phyloP scores from a whole-genome alignment of 2,329 filamentous ascomycete species.

The Colletotrichum tabaci region DNA sequence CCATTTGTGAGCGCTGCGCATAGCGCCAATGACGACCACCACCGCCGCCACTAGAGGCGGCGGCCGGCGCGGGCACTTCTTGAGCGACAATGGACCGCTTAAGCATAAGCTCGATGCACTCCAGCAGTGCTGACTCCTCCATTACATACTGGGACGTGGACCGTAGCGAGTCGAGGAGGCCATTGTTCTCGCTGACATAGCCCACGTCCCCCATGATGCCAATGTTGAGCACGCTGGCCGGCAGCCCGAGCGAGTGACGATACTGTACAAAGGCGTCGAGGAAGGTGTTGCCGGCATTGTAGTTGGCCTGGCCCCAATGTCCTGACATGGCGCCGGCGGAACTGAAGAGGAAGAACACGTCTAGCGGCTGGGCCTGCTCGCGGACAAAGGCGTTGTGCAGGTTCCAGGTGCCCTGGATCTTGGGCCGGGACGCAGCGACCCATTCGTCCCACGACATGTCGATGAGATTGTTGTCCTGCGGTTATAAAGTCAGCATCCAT shows the following conservation, averaged over 20 bases:
- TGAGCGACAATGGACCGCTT: background rate
- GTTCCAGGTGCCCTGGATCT: conserved; percentile 60
- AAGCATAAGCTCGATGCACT: background rate
- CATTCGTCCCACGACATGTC: conserved; percentile 56
- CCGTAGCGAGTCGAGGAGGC: conserved; percentile 19
- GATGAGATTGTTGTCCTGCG: conserved; percentile 15
- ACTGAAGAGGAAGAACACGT: conserved; percentile 55
- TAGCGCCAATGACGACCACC: conserved; percentile 40
- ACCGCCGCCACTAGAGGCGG: background rate
- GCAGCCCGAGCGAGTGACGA: conserved; percentile 51
- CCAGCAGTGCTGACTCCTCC: conserved; percentile 40
- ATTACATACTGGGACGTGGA: conserved; percentile 30
- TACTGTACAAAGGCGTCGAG: conserved; percentile 56
- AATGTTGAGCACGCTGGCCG: conserved; percentile 57
- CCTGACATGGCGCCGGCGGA: conserved; percentile 54
- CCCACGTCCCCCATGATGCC: conserved; percentile 56
- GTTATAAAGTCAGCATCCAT: background rate
- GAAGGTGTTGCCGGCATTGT: conserved; percentile 58
- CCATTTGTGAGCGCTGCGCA: background rate
- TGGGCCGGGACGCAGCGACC: conserved; percentile 53
- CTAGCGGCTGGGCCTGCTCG: conserved; percentile 42
- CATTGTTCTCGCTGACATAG: conserved; percentile 47
- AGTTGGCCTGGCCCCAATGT: conserved; percentile 55
- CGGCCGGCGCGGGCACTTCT: background rate
- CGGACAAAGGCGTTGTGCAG: conserved; percentile 49